Evolutionary conservation across 306 rosid species (phyloP).

Genomic region (Fragaria ananassa): DNA sequence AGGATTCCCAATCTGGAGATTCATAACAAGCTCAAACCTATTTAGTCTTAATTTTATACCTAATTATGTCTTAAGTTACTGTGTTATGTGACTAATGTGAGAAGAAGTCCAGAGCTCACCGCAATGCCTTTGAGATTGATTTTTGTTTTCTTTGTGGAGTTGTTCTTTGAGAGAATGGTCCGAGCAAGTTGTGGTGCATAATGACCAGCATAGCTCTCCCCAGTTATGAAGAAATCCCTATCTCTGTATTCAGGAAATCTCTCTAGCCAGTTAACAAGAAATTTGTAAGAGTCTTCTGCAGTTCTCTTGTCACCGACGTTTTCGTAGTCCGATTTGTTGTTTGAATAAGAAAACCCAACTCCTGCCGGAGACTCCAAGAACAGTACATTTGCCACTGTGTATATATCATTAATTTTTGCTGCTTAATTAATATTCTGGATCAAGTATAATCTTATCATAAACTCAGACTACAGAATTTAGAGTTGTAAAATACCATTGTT

Average conservation of each 20-base stretch:
- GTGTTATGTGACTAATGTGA: background rate
- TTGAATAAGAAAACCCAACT: slow-evolving; percentile 67
- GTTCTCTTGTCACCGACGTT: slow-evolving; percentile 50
- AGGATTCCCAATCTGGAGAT: slow-evolving; percentile 39
- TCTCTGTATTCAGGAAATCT: slow-evolving; percentile 56
- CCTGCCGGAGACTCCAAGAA: slow-evolving; percentile 67
- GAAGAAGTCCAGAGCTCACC: slow-evolving; percentile 29
- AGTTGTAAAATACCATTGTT: slow-evolving; percentile 29
- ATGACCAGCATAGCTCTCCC: slow-evolving; percentile 74
- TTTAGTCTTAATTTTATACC: background rate
- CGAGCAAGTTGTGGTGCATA: slow-evolving; percentile 57
- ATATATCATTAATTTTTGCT: slow-evolving; percentile 18
- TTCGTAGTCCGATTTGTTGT: slow-evolving; percentile 30
- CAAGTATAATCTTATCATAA: too few species aligned
- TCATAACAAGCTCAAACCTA: background rate
- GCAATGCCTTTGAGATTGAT: slow-evolving; percentile 62
- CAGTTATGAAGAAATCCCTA: slow-evolving; percentile 49
- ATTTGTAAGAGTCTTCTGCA: slow-evolving; percentile 48
- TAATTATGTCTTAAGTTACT: too few species aligned
- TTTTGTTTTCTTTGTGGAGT: slow-evolving; percentile 22
- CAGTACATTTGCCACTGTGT: slow-evolving; percentile 44
- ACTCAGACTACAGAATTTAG: too few species aligned
- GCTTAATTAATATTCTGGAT: background rate
- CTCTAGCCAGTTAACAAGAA: slow-evolving; percentile 55
- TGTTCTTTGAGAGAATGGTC: slow-evolving; percentile 38